Conservation (phyloP, 2,329 filamentous ascomycete species). For the Aspergillus persii region DNA sequence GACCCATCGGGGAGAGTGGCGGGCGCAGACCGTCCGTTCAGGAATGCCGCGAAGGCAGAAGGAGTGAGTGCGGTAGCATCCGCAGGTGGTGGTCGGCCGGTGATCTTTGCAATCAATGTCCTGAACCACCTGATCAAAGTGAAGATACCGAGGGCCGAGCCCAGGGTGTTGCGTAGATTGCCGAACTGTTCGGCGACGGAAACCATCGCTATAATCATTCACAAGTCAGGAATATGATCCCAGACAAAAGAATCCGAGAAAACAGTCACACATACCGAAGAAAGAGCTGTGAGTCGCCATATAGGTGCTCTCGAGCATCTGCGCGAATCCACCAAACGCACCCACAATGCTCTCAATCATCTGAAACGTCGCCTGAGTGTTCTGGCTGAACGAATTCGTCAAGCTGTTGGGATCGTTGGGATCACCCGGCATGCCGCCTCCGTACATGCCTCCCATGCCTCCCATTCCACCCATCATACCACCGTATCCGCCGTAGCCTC, state of each 20-base stretch:
- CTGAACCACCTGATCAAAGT: slow-evolving; percentile 93
- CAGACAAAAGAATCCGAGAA: not conserved
- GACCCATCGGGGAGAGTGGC: slow-evolving; percentile 63
- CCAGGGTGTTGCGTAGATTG: slow-evolving; percentile 86
- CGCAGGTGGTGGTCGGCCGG: slow-evolving; percentile 83
- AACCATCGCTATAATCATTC: slow-evolving; percentile 72
- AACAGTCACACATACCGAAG: slow-evolving; percentile 68
- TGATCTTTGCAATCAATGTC: slow-evolving; percentile 86
- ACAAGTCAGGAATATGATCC: slow-evolving; percentile 6
- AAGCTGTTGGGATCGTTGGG: slow-evolving; percentile 90
- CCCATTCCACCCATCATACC: slow-evolving; percentile 42
- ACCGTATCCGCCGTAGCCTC: slow-evolving; percentile 48
- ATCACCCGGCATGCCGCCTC: slow-evolving; percentile 55
- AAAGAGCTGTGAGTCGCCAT: slow-evolving; percentile 99
- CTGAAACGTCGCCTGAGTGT: slow-evolving; percentile 94
- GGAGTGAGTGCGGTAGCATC: slow-evolving; percentile 85
- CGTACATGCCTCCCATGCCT: slow-evolving; percentile 44
- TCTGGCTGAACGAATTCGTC: slow-evolving; percentile 92
- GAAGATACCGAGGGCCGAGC: slow-evolving; percentile 92
- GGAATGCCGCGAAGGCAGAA: slow-evolving; percentile 84
- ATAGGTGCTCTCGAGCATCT: slow-evolving; percentile 99
- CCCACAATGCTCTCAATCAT: slow-evolving; percentile 97
- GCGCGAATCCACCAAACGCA: slow-evolving; percentile 94
- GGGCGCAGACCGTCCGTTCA: slow-evolving; percentile 58
- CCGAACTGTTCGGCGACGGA: slow-evolving; percentile 97